Conservation (phyloP, 2,329 filamentous ascomycete species). For the Emydomyces testavorans region DNA sequence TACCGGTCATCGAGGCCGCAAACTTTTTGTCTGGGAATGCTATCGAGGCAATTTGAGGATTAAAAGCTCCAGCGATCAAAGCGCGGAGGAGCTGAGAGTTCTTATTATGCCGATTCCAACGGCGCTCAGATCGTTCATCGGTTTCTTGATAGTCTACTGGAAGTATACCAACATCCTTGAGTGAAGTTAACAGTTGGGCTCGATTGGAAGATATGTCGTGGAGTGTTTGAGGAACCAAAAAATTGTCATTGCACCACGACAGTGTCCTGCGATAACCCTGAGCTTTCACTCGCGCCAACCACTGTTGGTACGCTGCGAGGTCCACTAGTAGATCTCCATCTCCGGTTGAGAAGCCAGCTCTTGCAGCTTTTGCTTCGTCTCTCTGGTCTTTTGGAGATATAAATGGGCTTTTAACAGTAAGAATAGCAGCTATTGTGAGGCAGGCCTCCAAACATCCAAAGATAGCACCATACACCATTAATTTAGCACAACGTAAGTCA, state of each 20-base stretch:
- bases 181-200: conserved; percentile 70
- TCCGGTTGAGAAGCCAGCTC: conserved; percentile 58
- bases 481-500: conserved; percentile 81
- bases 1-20: conserved; percentile 70
- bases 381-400: conserved; percentile 70
- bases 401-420: conserved; percentile 84
- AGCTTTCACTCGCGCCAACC: conserved; percentile 55
- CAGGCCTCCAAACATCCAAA: conserved; percentile 86
- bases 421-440: conserved; percentile 76
- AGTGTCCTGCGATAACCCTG: conserved; percentile 38
- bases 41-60: conserved; percentile 82
- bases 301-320: conserved; percentile 69
- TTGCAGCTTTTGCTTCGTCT: conserved; percentile 67
- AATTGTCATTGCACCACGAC: conserved; percentile 73
- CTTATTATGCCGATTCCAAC: conserved; percentile 26
- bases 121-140: conserved; percentile 33
- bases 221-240: conserved; percentile 70
- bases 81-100: conserved; percentile 50
- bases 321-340: conserved; percentile 87
- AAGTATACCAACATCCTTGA: conserved; percentile 76
- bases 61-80: conserved; percentile 60
- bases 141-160: conserved; percentile 38
- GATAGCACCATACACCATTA: conserved; percentile 89
- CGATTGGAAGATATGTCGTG: conserved; percentile 80
- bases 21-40: conserved; percentile 95